Percentiles rank a stretch among this genome's conserved stretches.
Conservation (phyloP, 371 early-diverging fungal species). For the Apophysomyces variabilis region DNA sequence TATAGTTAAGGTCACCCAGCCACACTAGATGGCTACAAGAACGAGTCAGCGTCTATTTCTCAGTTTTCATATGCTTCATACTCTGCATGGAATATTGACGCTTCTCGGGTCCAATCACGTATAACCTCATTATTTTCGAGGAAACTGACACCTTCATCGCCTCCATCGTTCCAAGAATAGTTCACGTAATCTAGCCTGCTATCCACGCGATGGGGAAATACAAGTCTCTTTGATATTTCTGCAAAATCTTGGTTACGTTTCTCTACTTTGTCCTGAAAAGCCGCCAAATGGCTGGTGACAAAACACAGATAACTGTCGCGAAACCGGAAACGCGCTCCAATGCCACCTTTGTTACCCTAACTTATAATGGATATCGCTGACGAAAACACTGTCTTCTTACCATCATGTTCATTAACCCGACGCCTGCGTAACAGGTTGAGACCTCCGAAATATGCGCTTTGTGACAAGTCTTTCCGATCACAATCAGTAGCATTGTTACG, state of each 20-base stretch:
- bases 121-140: conserved; percentile 34
- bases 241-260: conserved; percentile 89
- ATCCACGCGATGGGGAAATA: conserved; percentile 54
- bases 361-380: background rate
- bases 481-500: conserved; percentile 85
- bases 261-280: conserved; percentile 78
- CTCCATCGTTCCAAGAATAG: conserved; percentile 53
- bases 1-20: conserved; percentile 96
- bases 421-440: conserved; percentile 64
- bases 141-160: conserved; percentile 50
- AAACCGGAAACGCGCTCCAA: conserved; percentile 76
- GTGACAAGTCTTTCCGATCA: conserved; percentile 68
- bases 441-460: conserved; percentile 63
- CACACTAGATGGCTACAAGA: conserved; percentile 78
- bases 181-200: conserved; percentile 33
- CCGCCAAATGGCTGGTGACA: conserved; percentile 91
- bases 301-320: conserved; percentile 86
- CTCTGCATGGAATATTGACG: conserved; percentile 73
- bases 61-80: conserved; percentile 35
- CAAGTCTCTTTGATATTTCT: conserved; percentile 76
- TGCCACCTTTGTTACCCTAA: conserved; percentile 95
- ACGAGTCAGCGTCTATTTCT: background rate
- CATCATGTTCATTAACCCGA: conserved; percentile 83
- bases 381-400: conserved; percentile 35
- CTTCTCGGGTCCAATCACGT: conserved; percentile 42